These are phyloP conservation scores for Mycena haematopus DNA, from an alignment of 768 basidiomycete species.

Conservation along the genomic window DNA sequence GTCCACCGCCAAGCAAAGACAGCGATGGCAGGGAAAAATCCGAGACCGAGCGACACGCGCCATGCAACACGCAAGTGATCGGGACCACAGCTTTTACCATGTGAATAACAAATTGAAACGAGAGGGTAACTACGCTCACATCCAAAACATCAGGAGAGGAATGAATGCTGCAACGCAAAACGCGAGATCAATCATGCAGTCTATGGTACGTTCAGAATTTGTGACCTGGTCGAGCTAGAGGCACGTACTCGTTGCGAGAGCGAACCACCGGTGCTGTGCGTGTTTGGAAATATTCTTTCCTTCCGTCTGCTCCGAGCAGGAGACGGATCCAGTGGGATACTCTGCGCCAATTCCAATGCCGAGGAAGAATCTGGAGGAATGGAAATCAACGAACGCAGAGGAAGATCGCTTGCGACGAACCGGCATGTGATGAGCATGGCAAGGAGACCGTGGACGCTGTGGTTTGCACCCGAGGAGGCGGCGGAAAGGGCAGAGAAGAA, in stretches of 20 bases:
- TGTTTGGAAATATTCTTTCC: constrained; percentile 78
- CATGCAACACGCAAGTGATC: constrained; percentile 87
- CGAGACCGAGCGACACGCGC: constrained; percentile 86
- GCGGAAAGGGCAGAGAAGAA: constrained; percentile 86
- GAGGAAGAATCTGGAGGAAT: constrained; percentile 69
- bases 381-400: background rate
- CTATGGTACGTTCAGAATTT: constrained; percentile 44
- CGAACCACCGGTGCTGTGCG: constrained; percentile 86
- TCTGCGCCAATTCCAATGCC: constrained; percentile 91
- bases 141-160: constrained; percentile 88
- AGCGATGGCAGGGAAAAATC: constrained; percentile 76
- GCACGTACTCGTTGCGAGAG: constrained; percentile 82
- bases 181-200: constrained; percentile 85
- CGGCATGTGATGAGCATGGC: constrained; percentile 82
- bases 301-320: constrained; percentile 90
- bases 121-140: constrained; percentile 52
- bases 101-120: constrained; percentile 2
- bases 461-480: constrained; percentile 79
- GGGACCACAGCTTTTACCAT: constrained; percentile 63
- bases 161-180: constrained; percentile 84
- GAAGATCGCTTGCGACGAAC: constrained; percentile 41
- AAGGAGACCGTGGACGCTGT: constrained; percentile 71
- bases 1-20: constrained; percentile 89
- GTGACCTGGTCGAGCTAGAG: constrained; percentile 5
- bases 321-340: constrained; percentile 90